phyloP scores from a whole-genome alignment of 108 stramenopile species.

The Poteriospumella lacustris region DNA sequence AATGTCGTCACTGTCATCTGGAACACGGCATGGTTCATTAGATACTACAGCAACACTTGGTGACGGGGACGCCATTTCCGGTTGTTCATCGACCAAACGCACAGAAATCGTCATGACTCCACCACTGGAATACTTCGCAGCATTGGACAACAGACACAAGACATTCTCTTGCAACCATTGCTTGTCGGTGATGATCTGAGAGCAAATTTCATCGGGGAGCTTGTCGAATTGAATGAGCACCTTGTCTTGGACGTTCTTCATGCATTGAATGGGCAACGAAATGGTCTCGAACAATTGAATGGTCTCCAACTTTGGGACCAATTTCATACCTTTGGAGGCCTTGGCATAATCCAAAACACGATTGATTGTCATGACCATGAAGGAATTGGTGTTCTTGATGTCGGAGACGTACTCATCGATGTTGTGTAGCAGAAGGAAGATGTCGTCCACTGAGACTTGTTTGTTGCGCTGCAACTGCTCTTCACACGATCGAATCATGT shows the following conservation, averaged over 20 bases:
- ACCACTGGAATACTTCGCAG: not conserved
- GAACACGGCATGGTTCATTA: no score
- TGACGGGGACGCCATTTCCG: no score
- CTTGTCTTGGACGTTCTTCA: not conserved
- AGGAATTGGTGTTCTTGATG: not conserved
- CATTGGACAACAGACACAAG: slow-evolving; percentile 7
- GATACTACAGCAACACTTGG: no score
- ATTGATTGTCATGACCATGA: slow-evolving; percentile 1
- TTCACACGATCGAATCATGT: not conserved
- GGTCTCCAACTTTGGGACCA: not conserved
- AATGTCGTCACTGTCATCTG: no score
- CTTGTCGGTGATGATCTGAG: slow-evolving; percentile 8
- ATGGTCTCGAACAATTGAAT: not conserved
- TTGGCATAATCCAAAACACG: not conserved
- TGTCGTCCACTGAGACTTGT: no score
- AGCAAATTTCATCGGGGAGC: not conserved
- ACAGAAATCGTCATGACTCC: not conserved
- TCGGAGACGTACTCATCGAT: no score
- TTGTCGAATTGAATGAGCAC: not conserved
- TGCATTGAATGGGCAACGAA: not conserved
- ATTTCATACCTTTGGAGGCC: not conserved
- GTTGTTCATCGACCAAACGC: no score
- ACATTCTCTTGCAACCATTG: slow-evolving; percentile 17
- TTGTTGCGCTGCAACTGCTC: no score
- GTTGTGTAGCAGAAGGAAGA: no score